Evolutionary conservation across 352 stramenopile species (phyloP).

Genomic region (Phytophthora foliorum): DNA sequence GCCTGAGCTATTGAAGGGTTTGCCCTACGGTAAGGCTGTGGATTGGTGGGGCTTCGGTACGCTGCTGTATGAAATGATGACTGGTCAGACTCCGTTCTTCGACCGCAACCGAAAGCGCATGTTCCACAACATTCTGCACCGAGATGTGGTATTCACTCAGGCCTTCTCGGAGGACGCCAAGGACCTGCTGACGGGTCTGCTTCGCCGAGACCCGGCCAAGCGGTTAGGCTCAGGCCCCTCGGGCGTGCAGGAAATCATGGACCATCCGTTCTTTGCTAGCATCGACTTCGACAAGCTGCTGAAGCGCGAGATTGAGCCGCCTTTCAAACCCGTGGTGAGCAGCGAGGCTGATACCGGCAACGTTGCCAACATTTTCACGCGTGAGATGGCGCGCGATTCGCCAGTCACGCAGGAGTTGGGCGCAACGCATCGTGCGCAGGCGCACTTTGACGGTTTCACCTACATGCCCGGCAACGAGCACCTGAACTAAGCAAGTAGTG

Average conservation of each 20-base stretch:
- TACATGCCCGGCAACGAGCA: slow-evolving; percentile 84
- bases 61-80: slow-evolving; percentile 90
- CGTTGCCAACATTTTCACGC: slow-evolving; percentile 90
- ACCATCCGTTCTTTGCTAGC: slow-evolving; percentile 90
- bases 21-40: slow-evolving; percentile 81
- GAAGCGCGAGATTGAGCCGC: slow-evolving; percentile 84
- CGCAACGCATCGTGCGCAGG: slow-evolving; percentile 82
- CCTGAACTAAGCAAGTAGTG: slow-evolving; percentile 57
- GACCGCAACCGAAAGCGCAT: slow-evolving; percentile 83
- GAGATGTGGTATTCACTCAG: slow-evolving; percentile 88
- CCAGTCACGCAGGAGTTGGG: slow-evolving; percentile 88
- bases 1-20: slow-evolving; percentile 76
- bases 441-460: slow-evolving; percentile 95
- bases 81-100: slow-evolving; percentile 83
- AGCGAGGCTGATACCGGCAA: slow-evolving; percentile 87
- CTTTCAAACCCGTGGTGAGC: slow-evolving; percentile 89
- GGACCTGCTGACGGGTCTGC: slow-evolving; percentile 79
- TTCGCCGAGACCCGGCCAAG: slow-evolving; percentile 87
- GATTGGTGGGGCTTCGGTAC: slow-evolving; percentile 92
- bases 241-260: slow-evolving; percentile 91
- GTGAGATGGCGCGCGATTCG: slow-evolving; percentile 88
- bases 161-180: slow-evolving; percentile 91
- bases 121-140: slow-evolving; percentile 92
- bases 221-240: slow-evolving; percentile 82
- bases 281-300: slow-evolving; percentile 89